Conservation (phyloP, 1,139 yeast genomes). For the Sugiyamaella sp. region DNA sequence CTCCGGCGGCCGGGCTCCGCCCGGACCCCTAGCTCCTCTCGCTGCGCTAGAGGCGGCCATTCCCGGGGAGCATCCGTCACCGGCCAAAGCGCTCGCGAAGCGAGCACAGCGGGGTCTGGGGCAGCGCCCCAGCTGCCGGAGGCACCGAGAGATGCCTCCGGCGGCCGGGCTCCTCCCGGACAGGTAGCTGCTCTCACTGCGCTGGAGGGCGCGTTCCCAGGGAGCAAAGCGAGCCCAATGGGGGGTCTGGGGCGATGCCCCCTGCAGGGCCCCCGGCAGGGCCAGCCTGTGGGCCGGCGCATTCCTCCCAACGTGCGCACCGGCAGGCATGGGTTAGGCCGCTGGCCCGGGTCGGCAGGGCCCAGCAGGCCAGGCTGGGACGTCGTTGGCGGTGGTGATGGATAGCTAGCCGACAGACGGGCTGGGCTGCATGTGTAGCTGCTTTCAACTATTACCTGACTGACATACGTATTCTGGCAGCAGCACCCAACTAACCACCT, state of each 20-base stretch:
- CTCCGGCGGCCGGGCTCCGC: slow-evolving; percentile 5
- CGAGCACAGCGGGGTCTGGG: not conserved
- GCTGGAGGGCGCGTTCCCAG: not conserved
- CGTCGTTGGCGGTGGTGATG: no score
- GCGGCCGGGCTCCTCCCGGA: not conserved
- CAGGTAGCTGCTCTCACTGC: not conserved
- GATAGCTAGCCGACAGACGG: not conserved
- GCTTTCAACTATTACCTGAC: not conserved
- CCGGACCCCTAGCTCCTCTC: not conserved
- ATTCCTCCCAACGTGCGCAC: no score
- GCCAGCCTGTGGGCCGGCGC: no score
- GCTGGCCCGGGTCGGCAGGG: no score
- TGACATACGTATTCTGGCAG: not conserved
- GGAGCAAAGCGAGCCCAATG: not conserved
- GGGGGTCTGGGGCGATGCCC: slow-evolving; percentile 1
- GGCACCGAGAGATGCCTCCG: no score
- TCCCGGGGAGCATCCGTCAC: no score
- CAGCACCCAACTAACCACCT: not conserved
- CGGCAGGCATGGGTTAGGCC: no score
- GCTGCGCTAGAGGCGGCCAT: not conserved
- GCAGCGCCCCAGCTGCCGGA: not conserved
- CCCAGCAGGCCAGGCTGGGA: no score
- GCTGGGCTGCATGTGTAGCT: not conserved
- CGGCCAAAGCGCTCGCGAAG: not conserved
- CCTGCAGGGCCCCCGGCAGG: no score